Evolutionary conservation across 768 basidiomycete genomes (phyloP).

Genomic region (Kwoniella sp.): DNA sequence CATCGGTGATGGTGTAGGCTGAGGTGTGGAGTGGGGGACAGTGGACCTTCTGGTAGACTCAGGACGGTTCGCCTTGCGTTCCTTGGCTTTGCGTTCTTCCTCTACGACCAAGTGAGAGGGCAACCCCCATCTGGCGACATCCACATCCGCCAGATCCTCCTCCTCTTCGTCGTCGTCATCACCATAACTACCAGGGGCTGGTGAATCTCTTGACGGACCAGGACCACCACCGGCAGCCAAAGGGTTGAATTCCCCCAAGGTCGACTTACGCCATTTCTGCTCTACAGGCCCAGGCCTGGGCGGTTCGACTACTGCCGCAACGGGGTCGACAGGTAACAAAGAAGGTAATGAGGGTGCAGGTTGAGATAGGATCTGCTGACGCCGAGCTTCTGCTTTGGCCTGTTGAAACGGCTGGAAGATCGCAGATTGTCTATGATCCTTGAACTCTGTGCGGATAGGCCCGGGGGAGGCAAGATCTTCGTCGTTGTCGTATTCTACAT

Average conservation of each 20-base stretch:
- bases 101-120: slow-evolving; percentile 35
- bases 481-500: slow-evolving; percentile 94
- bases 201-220: neutral
- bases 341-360: slow-evolving; percentile 19
- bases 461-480: slow-evolving; percentile 66
- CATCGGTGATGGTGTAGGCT: slow-evolving; percentile 12
- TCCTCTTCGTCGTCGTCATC: slow-evolving; percentile 7
- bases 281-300: neutral
- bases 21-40: neutral
- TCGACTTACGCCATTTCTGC: slow-evolving; percentile 12
- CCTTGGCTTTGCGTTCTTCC: neutral
- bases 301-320: neutral
- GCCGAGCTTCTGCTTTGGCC: slow-evolving; percentile 15
- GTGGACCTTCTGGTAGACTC: slow-evolving; percentile 8
- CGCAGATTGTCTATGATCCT: slow-evolving; percentile 32
- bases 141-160: slow-evolving; percentile 25
- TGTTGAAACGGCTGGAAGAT: slow-evolving; percentile 34
- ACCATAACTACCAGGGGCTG: neutral
- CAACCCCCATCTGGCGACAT: slow-evolving; percentile 42
- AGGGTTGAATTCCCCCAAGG: slow-evolving; percentile 8
- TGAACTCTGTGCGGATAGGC: slow-evolving; percentile 2
- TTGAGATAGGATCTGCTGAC: slow-evolving; percentile 18
- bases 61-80: neutral
- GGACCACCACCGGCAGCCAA: neutral
- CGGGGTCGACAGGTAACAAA: neutral